Base-by-base conservation (phyloP, 257 asterid species). In the Eustoma russellianum region DNA sequence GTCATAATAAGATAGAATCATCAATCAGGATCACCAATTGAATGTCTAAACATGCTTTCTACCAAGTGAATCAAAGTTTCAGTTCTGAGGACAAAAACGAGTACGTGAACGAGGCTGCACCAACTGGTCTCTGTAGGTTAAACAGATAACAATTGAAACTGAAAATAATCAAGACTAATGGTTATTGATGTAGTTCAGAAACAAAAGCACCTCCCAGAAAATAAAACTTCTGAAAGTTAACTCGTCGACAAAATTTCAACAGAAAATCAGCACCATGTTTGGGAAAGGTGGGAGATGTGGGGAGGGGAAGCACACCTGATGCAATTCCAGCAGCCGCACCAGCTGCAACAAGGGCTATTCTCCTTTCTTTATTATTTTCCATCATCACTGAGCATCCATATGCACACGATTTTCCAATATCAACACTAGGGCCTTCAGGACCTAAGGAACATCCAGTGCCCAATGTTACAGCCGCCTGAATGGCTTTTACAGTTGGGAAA, bases 281-380 rank as follows among this genome's bases (percentile, higher is more conserved):
- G 13, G 7, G 15, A 19, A 46, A 10, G 2, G 16, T 30, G 43
- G n/a, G n/a, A n/a, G n/a, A n/a, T n/a, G n/a, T 30, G 43, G 6
- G 52, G 14, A 60, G 47, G 19, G 6, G 40, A 2, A 52, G 54
- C 66, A 60, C 63, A 91, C 99, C 99, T 71, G 99, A 78, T 58
- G 99, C 77, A 59, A 92, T 92, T 69, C 99, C 99, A 74, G 99
- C 93, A 65, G 99, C 99, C 17, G 99, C 99, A 34, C 99, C 99
- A 52, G 99, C 95, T 54, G 99, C 99, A 64, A 85, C 77, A 55
- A 92, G 97, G 63, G 97, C 99, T 72, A 92, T 85, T 78, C 79
- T 79, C 74, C 97, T 79, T 79, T 92, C 99, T 70, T 91, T 82
- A 60, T 92, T 92, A 78, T 78, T 92, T 72, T 92, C 99, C 97